Conservation (phyloP, 768 basidiomycete species). For the Astraeus odoratus region DNA sequence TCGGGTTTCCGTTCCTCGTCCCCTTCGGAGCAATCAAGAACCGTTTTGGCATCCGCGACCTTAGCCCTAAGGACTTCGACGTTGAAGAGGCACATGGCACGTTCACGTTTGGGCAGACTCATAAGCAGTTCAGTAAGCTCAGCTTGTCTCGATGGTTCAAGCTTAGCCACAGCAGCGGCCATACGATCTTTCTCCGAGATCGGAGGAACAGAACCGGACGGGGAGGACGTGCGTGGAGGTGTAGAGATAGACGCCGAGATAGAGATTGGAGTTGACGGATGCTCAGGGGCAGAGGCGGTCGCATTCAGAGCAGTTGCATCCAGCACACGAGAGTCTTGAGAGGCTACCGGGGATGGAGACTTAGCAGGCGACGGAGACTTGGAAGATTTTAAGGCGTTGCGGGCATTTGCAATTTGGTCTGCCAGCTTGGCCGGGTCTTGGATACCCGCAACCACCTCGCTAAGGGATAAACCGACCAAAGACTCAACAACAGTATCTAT, state of each 20-base stretch:
- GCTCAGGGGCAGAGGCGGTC: slow-evolving; percentile 85
- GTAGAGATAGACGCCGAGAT: slow-evolving; percentile 69
- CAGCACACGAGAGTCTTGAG: slow-evolving; percentile 66
- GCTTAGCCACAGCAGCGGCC: slow-evolving; percentile 52
- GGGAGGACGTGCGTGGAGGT: slow-evolving; percentile 80
- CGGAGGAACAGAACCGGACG: slow-evolving; percentile 53
- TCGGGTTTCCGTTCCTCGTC: slow-evolving; percentile 35
- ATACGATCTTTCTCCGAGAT: slow-evolving; percentile 73
- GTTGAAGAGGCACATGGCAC: slow-evolving; percentile 89
- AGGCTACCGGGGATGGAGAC: slow-evolving; percentile 47
- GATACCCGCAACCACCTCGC: slow-evolving; percentile 70
- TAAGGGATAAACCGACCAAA: slow-evolving; percentile 62
- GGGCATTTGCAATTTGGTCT: slow-evolving; percentile 51
- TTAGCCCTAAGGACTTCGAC: slow-evolving; percentile 70
- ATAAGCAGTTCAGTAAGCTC: slow-evolving; percentile 77
- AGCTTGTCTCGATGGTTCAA: slow-evolving; percentile 51
- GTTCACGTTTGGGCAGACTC: slow-evolving; percentile 82
- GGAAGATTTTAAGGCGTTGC: slow-evolving; percentile 27
- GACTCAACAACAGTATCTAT: slow-evolving; percentile 65
- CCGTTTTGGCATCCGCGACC: slow-evolving; percentile 73
- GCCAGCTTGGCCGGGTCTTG: slow-evolving; percentile 61
- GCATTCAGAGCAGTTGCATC: slow-evolving; percentile 58
- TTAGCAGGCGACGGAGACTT: slow-evolving; percentile 38
- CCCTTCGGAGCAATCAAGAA: slow-evolving; percentile 67
- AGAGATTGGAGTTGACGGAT: slow-evolving; percentile 81